Evolutionary conservation across 352 stramenopile species (phyloP), one percentile per base, ranked within the genome.

Genomic region (Phytophthora agathidicida): DNA sequence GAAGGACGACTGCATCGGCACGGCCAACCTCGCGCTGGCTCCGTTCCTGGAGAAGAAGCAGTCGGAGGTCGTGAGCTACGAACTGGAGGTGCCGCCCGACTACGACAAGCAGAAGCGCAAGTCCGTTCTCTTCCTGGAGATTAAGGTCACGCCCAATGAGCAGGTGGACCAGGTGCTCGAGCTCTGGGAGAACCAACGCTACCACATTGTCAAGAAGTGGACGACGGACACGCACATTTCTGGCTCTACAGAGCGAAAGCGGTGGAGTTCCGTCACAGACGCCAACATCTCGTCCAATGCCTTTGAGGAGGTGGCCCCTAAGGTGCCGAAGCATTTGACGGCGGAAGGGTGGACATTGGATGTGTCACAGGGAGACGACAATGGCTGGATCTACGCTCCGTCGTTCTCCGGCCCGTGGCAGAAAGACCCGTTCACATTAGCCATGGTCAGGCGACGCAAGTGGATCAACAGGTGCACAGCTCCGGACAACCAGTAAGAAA

Each of bases 141-240:
- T 91, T 44, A 77, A 74, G 45, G 46, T 83, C 33, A 76, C 52
- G 28, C 68, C 70, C 3, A 75, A 77, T 19, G 77, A 85, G 31
- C 62, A 54, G 23, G 75, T 86, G 16, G 83, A 91, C 52, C 65
- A 82, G 48, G 68, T 88, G 16, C 69, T 95, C 5, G 83, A 93
- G 64, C 73, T 93, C 16, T 95, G 84, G 83, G 83, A 95, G 70
- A 90, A 93, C 67, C 80, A 95, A 60, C 79, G 81, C 16, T 93
- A 82, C 64, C 73, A 88, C 50, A 73, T 91, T 38, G 68, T 89
- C 50, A 84, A 87, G 59, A 90, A 88, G 37, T 95, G 83, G 82
- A 90, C 75, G 11, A 80, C 65, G 14, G 77, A 91, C 30, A 76
- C 71, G 31, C 42, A 88, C 27, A 67, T 88, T 22, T 33, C 59